Evolutionary conservation across 495 filamentous ascomycete species (phyloP).

Genomic region (Xylaria flabelliformis): DNA sequence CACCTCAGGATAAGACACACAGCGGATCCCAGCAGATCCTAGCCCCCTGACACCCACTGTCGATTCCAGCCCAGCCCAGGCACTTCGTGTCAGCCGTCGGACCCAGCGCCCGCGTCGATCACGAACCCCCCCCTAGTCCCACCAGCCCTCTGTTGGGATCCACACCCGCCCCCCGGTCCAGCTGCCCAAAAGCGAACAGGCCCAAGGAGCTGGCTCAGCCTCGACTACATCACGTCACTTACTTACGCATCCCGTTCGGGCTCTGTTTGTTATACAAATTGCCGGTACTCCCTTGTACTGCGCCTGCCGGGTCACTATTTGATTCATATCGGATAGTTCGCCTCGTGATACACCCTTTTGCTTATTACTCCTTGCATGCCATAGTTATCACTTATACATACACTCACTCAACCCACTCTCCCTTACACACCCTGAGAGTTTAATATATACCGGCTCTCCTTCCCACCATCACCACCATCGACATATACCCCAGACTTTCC

Average conservation of each 20-base stretch:
- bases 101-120: conserved; percentile 25
- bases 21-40: conserved; percentile 18
- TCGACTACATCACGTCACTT: conserved; percentile 42
- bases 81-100: conserved; percentile 42
- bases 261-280: conserved; percentile 30
- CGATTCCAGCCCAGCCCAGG: conserved; percentile 37
- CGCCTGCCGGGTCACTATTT: conserved; percentile 35
- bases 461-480: conserved; percentile 3
- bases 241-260: conserved; percentile 35
- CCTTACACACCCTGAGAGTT: conserved; percentile 19
- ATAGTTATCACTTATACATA: conserved; percentile 24
- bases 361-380: conserved; percentile 31
- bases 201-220: conserved; percentile 39
- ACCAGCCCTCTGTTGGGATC: conserved; percentile 24
- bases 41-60: conserved; percentile 6
- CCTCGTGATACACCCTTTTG: conserved; percentile 43
- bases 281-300: conserved; percentile 31
- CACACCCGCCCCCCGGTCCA: conserved; percentile 15
- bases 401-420: conserved; percentile 4
- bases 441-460: conserved; percentile 22
- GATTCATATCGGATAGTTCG: conserved; percentile 40
- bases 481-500: conserved; percentile 5
- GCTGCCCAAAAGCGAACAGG: conserved; percentile 32
- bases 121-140: conserved; percentile 18
- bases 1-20: conserved; percentile 20